Percentiles rank a stretch among this genome's conserved stretches.
These are phyloP conservation scores for Candida adriatica DNA, from an alignment of 805 yeast species.

Conservation along the genomic window DNA sequence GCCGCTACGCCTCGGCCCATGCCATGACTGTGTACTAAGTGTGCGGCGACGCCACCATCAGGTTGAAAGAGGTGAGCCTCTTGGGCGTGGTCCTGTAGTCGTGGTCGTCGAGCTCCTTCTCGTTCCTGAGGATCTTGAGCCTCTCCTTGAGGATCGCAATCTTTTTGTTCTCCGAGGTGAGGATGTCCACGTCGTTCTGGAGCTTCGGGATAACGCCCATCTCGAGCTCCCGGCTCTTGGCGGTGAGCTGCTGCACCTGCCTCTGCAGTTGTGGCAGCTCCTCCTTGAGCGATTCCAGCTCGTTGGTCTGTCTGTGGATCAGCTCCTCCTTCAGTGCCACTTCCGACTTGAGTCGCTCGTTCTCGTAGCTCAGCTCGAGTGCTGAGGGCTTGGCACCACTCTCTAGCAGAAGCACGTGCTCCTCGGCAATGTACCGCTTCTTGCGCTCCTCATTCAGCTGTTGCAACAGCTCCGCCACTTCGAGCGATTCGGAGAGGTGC, in stretches of 20 bases:
- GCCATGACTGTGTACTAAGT: too few species aligned
- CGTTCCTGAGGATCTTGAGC: conserved; percentile 23
- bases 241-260: conserved; percentile 33
- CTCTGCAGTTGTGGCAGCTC: conserved; percentile 32
- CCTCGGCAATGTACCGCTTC: conserved; percentile 64
- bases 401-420: conserved; percentile 52
- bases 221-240: conserved; percentile 36
- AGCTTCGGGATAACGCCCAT: conserved; percentile 39
- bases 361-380: conserved; percentile 49
- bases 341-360: conserved; percentile 43
- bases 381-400: conserved; percentile 46
- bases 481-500: conserved; percentile 30
- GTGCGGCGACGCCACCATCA: conserved; percentile 9
- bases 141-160: conserved; percentile 20
- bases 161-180: conserved; percentile 22
- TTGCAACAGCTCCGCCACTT: conserved; percentile 47
- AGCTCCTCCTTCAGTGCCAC: conserved; percentile 41
- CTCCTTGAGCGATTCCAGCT: conserved; percentile 31
- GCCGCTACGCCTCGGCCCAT: too few species aligned
- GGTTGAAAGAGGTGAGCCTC: conserved; percentile 12
- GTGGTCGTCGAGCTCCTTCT: too few species aligned
- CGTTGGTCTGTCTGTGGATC: conserved; percentile 40
- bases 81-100: too few species aligned
- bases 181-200: conserved; percentile 33
- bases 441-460: conserved; percentile 58